phyloP scores from a whole-genome alignment of 345 rosid genomes.

The Brassica nigra region DNA sequence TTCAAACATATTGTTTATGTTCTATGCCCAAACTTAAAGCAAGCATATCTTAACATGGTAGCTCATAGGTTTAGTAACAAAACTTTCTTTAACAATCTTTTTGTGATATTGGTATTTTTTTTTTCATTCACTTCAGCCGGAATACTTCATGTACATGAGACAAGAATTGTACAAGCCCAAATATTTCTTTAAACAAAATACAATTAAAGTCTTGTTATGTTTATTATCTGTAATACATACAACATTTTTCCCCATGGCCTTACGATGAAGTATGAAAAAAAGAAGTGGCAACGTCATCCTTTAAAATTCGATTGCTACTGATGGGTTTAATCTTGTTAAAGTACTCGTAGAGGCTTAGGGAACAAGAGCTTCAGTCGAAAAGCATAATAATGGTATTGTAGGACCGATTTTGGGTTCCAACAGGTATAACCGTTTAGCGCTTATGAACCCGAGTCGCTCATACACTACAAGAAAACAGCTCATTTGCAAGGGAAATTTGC shows the following conservation, averaged over 20 bases:
- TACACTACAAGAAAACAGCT: too few relatives aligned
- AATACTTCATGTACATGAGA: not conserved
- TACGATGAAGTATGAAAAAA: not conserved
- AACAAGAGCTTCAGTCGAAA: constrained; percentile 78
- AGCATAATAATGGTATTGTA: constrained; percentile 33
- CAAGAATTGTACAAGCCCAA: not conserved
- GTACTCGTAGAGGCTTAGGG: constrained; percentile 46
- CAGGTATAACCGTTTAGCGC: constrained; percentile 81
- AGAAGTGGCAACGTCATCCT: not conserved
- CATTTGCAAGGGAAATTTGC: too few relatives aligned
- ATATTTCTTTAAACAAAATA: not conserved
- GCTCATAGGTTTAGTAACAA: not conserved
- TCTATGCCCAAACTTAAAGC: not conserved
- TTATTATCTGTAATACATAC: constrained; percentile 4
- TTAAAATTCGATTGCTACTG: constrained; percentile 2
- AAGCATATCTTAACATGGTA: not conserved
- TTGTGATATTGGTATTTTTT: not conserved
- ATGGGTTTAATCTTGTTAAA: constrained; percentile 21
- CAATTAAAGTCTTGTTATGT: constrained; percentile 12
- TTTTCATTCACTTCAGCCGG: not conserved
- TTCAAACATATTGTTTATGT: too few relatives aligned
- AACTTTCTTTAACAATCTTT: not conserved
- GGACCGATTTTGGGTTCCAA: too few relatives aligned
- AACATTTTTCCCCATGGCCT: constrained; percentile 7
- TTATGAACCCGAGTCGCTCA: constrained; percentile 87